Base-by-base conservation (phyloP, 2,329 filamentous ascomycete genomes). In the Peltaster fructicola region DNA sequence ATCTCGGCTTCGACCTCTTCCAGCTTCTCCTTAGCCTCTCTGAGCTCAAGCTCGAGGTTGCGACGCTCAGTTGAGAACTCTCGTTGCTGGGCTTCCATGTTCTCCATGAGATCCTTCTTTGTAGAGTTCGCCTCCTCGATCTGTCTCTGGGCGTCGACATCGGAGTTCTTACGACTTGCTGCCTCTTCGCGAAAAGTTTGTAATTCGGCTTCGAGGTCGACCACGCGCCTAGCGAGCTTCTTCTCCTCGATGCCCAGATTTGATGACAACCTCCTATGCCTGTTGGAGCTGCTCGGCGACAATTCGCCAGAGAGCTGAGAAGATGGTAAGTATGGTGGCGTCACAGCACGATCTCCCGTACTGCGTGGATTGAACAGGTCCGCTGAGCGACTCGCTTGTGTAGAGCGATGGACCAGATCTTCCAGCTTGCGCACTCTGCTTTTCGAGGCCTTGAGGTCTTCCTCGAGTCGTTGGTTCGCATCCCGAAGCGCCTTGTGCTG, bases 1-100 rank as follows among this genome's bases (percentile, higher is more conserved):
- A 95, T 68, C 44, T 92, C 84, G 41, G 93, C 84, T 51, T 98
- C 88, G 5, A 77, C 65, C 38, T 95, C 81, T 44, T 95, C 88
- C 1, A 88, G 59, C 25, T 73, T 76, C 26, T 73, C 61, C 43
- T 76, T 84, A 29, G 84, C 64, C 8, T 67, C 65, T 38, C 72
- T 74, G 29, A 88, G 72, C 45, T 95, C 84, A 9, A 68, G 62
- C 38, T 92, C 79, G 1, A 95, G 59, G 7, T 73, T 76, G 41
- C 77, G 80, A 18, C 88, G 70, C 50, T 95, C 85, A 24, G 73
- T 71, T 17, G 77, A 62, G 38, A 92, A 93, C 43, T 95, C 88
- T 14, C 70, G 71, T 50, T 93, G 81, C 36, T 90, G 68, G 8
- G 84, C 75, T 44, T 95, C 82, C 56, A 98, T 80, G 43, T 98